These are phyloP conservation scores for Noccaea caerulescens DNA, from an alignment of 345 rosid genomes.

Conservation along the genomic window DNA sequence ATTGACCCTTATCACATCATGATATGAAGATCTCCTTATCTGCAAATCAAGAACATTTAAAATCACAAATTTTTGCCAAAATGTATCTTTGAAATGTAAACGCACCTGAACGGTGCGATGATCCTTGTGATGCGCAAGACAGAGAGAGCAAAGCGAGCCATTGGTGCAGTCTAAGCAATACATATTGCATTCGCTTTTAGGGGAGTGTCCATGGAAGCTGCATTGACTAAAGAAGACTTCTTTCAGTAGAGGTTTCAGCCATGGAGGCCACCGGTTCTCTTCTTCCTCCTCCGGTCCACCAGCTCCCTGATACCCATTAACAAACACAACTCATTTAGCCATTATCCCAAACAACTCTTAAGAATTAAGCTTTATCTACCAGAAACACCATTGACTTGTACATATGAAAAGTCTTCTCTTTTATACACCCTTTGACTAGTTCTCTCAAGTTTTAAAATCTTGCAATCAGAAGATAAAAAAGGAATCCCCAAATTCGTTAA, in stretches of 20 bases:
- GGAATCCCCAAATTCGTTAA: slow-evolving; percentile 18
- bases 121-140: slow-evolving; percentile 68
- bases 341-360: slow-evolving; percentile 1
- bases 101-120: slow-evolving; percentile 83
- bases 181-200: slow-evolving; percentile 96
- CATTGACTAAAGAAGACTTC: slow-evolving; percentile 86
- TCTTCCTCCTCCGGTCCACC: slow-evolving; percentile 63
- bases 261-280: slow-evolving; percentile 73
- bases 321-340: slow-evolving; percentile 4
- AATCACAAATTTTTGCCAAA: neutral
- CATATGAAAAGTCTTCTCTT: slow-evolving; percentile 26
- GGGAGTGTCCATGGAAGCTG: slow-evolving; percentile 69
- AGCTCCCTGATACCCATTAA: slow-evolving; percentile 47
- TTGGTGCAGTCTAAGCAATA: slow-evolving; percentile 86
- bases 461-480: neutral
- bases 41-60: slow-evolving; percentile 30
- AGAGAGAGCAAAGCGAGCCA: slow-evolving; percentile 75
- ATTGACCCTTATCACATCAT: slow-evolving; percentile 83
- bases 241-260: slow-evolving; percentile 74
- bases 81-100: neutral
- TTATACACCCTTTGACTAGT: slow-evolving; percentile 16
- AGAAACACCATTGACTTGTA: slow-evolving; percentile 23
- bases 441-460: slow-evolving; percentile 2
- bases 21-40: slow-evolving; percentile 98
- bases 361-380: neutral